Evolutionary conservation across 2,329 filamentous ascomycete genomes (phyloP).

Genomic region (Daldinia sp.): DNA sequence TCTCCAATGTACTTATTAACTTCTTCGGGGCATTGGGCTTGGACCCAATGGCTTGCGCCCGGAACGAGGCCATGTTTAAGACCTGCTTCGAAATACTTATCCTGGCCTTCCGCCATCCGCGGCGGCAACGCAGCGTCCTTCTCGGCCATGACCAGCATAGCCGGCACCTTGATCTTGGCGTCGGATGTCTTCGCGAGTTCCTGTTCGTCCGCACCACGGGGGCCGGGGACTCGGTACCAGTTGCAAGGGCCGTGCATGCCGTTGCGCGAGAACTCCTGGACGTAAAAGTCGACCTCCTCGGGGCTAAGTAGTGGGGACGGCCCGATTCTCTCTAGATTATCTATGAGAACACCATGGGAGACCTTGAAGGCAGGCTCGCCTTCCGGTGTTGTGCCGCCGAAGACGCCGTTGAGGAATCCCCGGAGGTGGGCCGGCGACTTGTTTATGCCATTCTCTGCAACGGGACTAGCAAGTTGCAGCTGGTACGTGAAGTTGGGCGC

Average conservation of each 20-base stretch:
- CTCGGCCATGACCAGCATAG: slow-evolving; percentile 77
- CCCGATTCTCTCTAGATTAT: slow-evolving; percentile 65
- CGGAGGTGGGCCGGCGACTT: slow-evolving; percentile 65
- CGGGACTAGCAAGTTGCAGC: slow-evolving; percentile 75
- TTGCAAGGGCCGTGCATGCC: slow-evolving; percentile 83
- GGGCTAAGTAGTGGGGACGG: slow-evolving; percentile 67
- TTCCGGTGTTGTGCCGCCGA: slow-evolving; percentile 68
- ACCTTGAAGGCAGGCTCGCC: slow-evolving; percentile 67
- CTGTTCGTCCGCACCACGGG: slow-evolving; percentile 81
- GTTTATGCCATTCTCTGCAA: slow-evolving; percentile 68
- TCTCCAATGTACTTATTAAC: slow-evolving; percentile 73
- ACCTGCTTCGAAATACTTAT: slow-evolving; percentile 68
- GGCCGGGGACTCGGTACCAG: slow-evolving; percentile 82
- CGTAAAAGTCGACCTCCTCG: slow-evolving; percentile 81
- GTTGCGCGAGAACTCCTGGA: slow-evolving; percentile 71
- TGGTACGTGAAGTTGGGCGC: slow-evolving; percentile 84
- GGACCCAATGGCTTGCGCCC: slow-evolving; percentile 79
- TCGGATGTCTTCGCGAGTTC: slow-evolving; percentile 67
- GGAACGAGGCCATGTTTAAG: slow-evolving; percentile 67
- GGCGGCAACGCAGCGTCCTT: slow-evolving; percentile 77
- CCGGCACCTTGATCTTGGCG: slow-evolving; percentile 67
- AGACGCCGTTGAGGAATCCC: slow-evolving; percentile 75
- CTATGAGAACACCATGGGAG: slow-evolving; percentile 68
- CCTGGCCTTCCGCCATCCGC: slow-evolving; percentile 76
- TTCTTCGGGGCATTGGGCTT: slow-evolving; percentile 75